phyloP scores from a whole-genome alignment of 345 rosid genomes.

The Abelmoschus esculentus region DNA sequence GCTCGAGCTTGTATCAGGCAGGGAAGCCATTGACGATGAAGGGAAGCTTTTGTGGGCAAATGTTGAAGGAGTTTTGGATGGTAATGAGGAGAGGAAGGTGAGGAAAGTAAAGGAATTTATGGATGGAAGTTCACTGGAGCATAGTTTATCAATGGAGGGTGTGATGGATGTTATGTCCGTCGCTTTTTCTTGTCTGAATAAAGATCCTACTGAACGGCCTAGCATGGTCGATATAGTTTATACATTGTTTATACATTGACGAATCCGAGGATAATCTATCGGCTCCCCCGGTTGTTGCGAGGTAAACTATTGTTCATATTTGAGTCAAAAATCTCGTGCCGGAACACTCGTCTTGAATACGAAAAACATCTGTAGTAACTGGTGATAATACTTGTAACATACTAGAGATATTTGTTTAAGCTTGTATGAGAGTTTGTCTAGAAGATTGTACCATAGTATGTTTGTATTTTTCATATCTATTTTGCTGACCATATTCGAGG shows the following conservation, averaged over 20 bases:
- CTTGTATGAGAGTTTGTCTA: not conserved
- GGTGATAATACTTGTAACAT: not conserved
- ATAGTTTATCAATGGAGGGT: slow-evolving; percentile 38
- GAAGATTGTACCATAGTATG: not conserved
- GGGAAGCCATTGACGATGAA: slow-evolving; percentile 44
- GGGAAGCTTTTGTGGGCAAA: slow-evolving; percentile 47
- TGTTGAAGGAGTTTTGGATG: slow-evolving; percentile 27
- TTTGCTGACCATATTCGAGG: too few species aligned
- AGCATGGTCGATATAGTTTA: slow-evolving; percentile 64
- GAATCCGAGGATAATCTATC: slow-evolving; percentile 32
- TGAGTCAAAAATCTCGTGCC: not conserved
- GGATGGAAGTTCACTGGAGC: slow-evolving; percentile 31
- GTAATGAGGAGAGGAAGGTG: slow-evolving; percentile 27
- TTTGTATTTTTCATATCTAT: not conserved
- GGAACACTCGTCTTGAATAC: not conserved
- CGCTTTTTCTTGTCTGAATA: slow-evolving; percentile 45
- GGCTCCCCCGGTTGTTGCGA: slow-evolving; percentile 24
- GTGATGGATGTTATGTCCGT: slow-evolving; percentile 38
- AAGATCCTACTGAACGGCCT: slow-evolving; percentile 49
- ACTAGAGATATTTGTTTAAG: not conserved
- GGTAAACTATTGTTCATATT: slow-evolving; percentile 23
- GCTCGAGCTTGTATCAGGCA: slow-evolving; percentile 62
- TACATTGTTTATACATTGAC: slow-evolving; percentile 37
- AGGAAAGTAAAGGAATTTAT: slow-evolving; percentile 29
- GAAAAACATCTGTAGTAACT: not conserved